A percentile compares a stretch with the other conserved stretches of the same genome.
These are phyloP conservation scores for Sporothrix dimorphospora DNA, from an alignment of 2,329 filamentous ascomycete species.

Conservation along the genomic window DNA sequence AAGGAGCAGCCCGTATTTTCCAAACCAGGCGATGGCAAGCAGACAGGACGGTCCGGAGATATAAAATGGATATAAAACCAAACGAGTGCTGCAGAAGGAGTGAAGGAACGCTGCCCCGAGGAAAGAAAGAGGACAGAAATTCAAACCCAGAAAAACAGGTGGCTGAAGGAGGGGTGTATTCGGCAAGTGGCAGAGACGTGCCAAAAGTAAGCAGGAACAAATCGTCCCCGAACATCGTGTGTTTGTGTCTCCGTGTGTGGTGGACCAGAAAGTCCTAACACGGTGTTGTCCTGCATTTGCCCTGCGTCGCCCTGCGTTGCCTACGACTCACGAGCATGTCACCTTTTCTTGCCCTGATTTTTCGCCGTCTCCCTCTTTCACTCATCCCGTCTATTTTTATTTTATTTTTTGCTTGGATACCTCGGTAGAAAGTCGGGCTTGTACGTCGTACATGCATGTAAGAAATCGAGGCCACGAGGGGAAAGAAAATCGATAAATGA, in stretches of 20 bases:
- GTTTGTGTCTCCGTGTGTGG: neutral
- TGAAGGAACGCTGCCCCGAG: neutral
- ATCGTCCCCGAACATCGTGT: neutral
- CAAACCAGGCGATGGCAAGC: neutral
- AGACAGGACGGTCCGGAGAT: neutral
- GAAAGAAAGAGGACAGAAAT: neutral
- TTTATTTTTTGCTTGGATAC: neutral
- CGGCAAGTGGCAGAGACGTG: neutral
- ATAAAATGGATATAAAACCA: neutral
- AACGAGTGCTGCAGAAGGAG: neutral
- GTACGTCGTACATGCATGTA: neutral
- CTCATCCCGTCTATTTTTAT: neutral
- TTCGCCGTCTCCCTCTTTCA: neutral
- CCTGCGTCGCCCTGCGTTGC: neutral
- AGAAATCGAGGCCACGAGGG: neutral
- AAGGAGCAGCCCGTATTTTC: neutral
- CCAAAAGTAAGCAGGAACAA: constrained; percentile 20
- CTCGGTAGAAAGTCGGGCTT: constrained; percentile 7
- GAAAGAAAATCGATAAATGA: neutral
- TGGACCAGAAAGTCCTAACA: neutral
- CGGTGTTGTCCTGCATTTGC: constrained; percentile 12
- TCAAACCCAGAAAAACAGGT: neutral
- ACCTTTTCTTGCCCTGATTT: neutral
- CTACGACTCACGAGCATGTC: too few species aligned
- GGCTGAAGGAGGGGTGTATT: neutral